phyloP scores from a whole-genome alignment of 768 basidiomycete genomes.

The button mushroom (Agaricus bisporus) region DNA sequence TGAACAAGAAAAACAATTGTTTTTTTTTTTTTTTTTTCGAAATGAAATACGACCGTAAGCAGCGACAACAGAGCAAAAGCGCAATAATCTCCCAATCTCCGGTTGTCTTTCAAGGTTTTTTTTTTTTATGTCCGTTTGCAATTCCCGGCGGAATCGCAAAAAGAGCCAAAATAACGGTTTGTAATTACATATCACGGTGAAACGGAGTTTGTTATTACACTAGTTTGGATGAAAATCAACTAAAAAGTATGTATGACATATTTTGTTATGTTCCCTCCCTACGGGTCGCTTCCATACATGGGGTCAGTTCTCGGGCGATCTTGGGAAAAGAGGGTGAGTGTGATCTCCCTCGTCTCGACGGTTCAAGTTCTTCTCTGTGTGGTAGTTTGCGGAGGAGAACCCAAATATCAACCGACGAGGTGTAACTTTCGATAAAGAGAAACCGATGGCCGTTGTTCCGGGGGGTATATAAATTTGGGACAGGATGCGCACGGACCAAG shows the following conservation, averaged over 20 bases:
- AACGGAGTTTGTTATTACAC: neutral
- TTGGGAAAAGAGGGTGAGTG: constrained; percentile 50
- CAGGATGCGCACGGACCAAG: constrained; percentile 51
- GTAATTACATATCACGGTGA: neutral
- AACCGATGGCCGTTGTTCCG: neutral
- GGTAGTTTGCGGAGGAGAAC: constrained; percentile 30
- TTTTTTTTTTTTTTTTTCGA: too few species aligned
- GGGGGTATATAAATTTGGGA: constrained; percentile 10
- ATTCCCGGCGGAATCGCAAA: neutral
- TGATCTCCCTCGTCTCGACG: constrained; percentile 48
- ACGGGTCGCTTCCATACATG: constrained; percentile 59
- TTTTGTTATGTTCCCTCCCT: constrained; percentile 38
- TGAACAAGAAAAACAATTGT: neutral
- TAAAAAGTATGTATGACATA: neutral
- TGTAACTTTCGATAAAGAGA: constrained; percentile 56
- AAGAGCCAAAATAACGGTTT: too few species aligned
- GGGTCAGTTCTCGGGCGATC: constrained; percentile 45
- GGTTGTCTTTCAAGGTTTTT: neutral
- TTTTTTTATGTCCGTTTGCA: constrained; percentile 8
- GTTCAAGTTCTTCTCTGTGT: constrained; percentile 50
- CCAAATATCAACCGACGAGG: constrained; percentile 73
- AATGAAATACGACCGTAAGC: too few species aligned
- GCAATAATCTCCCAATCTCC: neutral
- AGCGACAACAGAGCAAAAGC: neutral
- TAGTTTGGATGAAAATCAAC: too few species aligned